Base-by-base conservation (phyloP, 352 stramenopile species). In the Aphanomyces invadans region DNA sequence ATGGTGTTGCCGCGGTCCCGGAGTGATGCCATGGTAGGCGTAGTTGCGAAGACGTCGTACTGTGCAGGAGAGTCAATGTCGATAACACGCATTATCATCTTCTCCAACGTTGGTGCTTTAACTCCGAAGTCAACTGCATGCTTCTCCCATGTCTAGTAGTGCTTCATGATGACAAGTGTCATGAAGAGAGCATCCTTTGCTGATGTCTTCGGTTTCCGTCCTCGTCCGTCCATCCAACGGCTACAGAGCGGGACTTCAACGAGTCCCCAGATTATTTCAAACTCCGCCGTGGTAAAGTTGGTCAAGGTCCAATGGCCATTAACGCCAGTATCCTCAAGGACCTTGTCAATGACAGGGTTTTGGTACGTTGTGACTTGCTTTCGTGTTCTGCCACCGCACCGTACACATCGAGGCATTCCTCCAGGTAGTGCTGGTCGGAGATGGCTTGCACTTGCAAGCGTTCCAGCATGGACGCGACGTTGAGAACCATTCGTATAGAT, bases 51-150 rank as follows among this genome's bases (percentile, higher is more conserved):
- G 4, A n/a, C 7, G 12, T 15, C 19, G 17, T n/a, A 21, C 12
- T 54, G 55, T 3, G 54, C 11, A 7, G 55, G 55, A 23, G 32
- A 23, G 42, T 23, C 21, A 29, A 63, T 28, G 36, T n/a, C 15
- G 10, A 63, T 52, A 45, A 63, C 33, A 33, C 55, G 42, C 42
- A 33, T 63, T 15, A 52, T 52, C 15, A 63, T 52, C n/a, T 33
- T 45, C 42, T 63, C 42, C 55, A 63, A 11, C 4, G 36, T 63
- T 63, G 55, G 55, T 19, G 26, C 15, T 21, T 49, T 45, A 10
- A 63, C 15, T 7, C n/a, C 10, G 23, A 63, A 63, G 55, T 63
- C 55, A 21, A 49, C 4, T 53, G 55, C 55, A 33, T 63, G 55
- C 23, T 63, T 63, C 7, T 63, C 15, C 42, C 5, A 62, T 12